Evolutionary conservation across 768 basidiomycete genomes (phyloP).

Genomic region (Kwoniella shandongensis): DNA sequence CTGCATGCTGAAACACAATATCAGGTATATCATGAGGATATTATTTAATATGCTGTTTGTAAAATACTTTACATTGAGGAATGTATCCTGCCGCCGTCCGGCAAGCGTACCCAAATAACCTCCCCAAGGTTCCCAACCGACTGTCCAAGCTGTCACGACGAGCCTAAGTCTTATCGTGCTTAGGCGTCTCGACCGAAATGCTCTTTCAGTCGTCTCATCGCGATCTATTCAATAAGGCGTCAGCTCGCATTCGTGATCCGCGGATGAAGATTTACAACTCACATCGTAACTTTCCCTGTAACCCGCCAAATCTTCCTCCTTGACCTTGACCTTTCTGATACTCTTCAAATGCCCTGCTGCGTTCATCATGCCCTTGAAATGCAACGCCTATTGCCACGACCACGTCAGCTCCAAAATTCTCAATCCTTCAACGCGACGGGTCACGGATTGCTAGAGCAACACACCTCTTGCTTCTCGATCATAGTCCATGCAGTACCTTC

Average conservation of each 20-base stretch:
- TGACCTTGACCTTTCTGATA: constrained; percentile 68
- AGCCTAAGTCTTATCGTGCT: not conserved
- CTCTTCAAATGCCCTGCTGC: constrained; percentile 67
- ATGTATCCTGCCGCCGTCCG: too few species aligned
- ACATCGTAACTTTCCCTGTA: constrained; percentile 71
- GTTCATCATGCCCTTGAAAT: constrained; percentile 81
- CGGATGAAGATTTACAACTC: constrained; percentile 19
- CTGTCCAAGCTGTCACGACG: too few species aligned
- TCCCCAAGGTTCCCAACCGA: too few species aligned
- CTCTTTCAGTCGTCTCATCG: constrained; percentile 37
- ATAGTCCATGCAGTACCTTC: constrained; percentile 88
- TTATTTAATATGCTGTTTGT: not conserved
- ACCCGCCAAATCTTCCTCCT: constrained; percentile 63
- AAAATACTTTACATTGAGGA: too few species aligned
- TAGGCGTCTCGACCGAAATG: constrained; percentile 29
- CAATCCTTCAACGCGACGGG: too few species aligned
- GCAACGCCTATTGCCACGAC: constrained; percentile 63
- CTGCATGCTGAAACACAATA: not conserved
- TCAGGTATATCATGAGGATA: not conserved
- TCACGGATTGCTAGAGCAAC: constrained; percentile 10
- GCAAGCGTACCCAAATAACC: too few species aligned
- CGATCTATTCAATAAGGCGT: constrained; percentile 25
- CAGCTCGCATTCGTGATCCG: not conserved
- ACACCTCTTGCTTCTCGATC: constrained; percentile 77
- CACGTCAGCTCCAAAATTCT: too few species aligned